Base-by-base conservation (phyloP, 768 basidiomycete genomes). In the Dacryopinax primogenitus region DNA sequence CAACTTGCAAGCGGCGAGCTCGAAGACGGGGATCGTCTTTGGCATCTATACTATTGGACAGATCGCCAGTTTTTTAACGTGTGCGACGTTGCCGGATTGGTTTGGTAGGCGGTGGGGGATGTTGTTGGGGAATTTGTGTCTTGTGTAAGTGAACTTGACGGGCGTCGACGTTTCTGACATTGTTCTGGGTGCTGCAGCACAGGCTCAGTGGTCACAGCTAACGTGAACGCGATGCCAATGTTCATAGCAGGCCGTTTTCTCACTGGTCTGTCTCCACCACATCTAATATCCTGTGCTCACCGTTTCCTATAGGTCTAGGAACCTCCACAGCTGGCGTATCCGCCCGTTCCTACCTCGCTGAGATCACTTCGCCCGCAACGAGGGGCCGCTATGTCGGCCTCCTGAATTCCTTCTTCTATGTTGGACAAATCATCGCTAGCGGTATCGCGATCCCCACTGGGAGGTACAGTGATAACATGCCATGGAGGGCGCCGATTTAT, bases 361-460 rank as follows among this genome's bases (percentile, higher is more conserved):
- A 82, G 70, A 76, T 83, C 66, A 76, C 79, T 6, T 78, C 81
- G 1, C 79, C 81, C 13, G 76, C 79, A 39, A 74, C 76, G 18
- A 76, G 82, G 35, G 82, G 81, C 28, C 77, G 80, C 15, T 82
- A 77, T 67, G 73, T 83, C 36, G 82, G 82, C 0, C 77, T 81
- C 63, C 70, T 82, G 44, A 82, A 82, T 69, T 82, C 81, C 13
- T 82, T 82, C 70, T 81, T 76, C 70, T 81, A 82, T 68, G 76
- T 82, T 36, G 82, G 82, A 9, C 82, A 82, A 69, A 82, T 83
- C 71, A 72, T 77, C 33, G 82, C 82, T 1, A 79, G 78, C n/a
- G 82, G 82, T 3, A 81, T 84, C 78, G 80, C 82, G 76, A 79
- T 84, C 15, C 73, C 80, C 0, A 82, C 80, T 21, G 81, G 80